Evolutionary conservation across 768 basidiomycete genomes (phyloP).

Genomic region (Mycena alexandri): DNA sequence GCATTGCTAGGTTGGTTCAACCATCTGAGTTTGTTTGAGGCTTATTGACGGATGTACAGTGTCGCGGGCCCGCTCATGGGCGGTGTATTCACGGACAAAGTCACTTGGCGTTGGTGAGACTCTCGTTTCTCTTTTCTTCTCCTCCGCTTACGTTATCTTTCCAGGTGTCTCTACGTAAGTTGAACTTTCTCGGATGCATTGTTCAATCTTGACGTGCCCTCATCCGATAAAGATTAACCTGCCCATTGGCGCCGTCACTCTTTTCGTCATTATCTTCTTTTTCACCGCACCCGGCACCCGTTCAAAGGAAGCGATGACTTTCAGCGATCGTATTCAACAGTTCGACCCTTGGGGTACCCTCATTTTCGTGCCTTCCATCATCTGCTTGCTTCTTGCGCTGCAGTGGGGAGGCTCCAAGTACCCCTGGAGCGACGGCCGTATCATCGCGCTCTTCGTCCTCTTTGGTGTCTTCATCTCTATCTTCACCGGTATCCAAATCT

Average conservation of each 20-base stretch:
- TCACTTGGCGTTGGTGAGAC: constrained; percentile 53
- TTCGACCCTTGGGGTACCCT: constrained; percentile 30
- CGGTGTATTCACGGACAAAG: constrained; percentile 46
- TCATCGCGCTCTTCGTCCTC: constrained; percentile 33
- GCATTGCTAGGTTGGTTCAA: constrained; percentile 2
- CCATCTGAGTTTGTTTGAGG: background rate
- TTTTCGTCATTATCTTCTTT: constrained; percentile 15
- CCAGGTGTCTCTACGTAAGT: background rate
- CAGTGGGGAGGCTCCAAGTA: constrained; percentile 61
- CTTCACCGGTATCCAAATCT: constrained; percentile 37
- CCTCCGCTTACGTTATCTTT: no score
- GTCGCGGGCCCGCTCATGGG: constrained; percentile 31
- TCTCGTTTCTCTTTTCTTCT: no score
- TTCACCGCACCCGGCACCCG: constrained; percentile 32
- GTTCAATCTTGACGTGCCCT: background rate
- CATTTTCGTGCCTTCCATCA: constrained; percentile 35
- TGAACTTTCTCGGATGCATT: no score
- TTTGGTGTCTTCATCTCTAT: constrained; percentile 35
- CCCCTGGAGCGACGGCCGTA: constrained; percentile 51
- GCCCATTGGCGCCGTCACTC: constrained; percentile 27
- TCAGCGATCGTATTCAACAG: constrained; percentile 28
- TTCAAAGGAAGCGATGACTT: constrained; percentile 10
- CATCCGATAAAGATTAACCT: constrained; percentile 33
- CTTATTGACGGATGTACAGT: background rate
- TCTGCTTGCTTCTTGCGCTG: constrained; percentile 49